Evolutionary conservation across 1,139 yeast genomes (phyloP).

Genomic region (Debaryomyces robertsiae): DNA sequence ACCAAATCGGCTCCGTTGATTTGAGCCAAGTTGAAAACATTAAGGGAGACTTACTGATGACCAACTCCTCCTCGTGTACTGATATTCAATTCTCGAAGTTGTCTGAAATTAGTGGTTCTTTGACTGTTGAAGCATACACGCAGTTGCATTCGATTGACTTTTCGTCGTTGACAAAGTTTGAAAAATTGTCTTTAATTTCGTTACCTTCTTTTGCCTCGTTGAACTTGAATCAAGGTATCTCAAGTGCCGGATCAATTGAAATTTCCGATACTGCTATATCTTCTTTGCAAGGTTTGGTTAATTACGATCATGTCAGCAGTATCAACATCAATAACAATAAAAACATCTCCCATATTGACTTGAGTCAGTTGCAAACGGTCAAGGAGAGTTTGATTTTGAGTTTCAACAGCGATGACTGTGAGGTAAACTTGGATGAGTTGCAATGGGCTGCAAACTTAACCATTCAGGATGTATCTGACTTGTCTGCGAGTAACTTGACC

Average conservation of each 20-base stretch:
- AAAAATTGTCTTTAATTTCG: conserved; percentile 39
- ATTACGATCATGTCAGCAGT: conserved; percentile 34
- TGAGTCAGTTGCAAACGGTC: conserved; percentile 37
- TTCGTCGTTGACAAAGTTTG: conserved; percentile 32
- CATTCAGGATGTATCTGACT: conserved; percentile 41
- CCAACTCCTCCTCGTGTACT: conserved; percentile 46
- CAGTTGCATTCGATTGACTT: conserved; percentile 46
- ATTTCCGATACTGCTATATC: conserved; percentile 49
- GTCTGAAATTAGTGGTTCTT: conserved; percentile 39
- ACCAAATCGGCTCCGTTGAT: conserved; percentile 36
- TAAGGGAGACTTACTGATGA: conserved; percentile 36
- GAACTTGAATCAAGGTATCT: conserved; percentile 41
- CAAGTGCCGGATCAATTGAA: conserved; percentile 36
- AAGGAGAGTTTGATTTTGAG: conserved; percentile 41
- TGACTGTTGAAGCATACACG: conserved; percentile 41
- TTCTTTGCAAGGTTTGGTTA: conserved; percentile 39
- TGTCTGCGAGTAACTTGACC: conserved; percentile 38
- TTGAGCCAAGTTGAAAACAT: conserved; percentile 38
- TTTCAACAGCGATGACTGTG: conserved; percentile 48
- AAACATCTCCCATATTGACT: conserved; percentile 41
- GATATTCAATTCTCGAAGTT: conserved; percentile 36
- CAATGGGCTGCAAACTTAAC: conserved; percentile 49
- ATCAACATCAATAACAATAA: conserved; percentile 51
- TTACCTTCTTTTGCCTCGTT: conserved; percentile 47
- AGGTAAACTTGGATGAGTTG: conserved; percentile 40